Conservation (phyloP, 495 filamentous ascomycete species). For the Coniosporium apollinis region DNA sequence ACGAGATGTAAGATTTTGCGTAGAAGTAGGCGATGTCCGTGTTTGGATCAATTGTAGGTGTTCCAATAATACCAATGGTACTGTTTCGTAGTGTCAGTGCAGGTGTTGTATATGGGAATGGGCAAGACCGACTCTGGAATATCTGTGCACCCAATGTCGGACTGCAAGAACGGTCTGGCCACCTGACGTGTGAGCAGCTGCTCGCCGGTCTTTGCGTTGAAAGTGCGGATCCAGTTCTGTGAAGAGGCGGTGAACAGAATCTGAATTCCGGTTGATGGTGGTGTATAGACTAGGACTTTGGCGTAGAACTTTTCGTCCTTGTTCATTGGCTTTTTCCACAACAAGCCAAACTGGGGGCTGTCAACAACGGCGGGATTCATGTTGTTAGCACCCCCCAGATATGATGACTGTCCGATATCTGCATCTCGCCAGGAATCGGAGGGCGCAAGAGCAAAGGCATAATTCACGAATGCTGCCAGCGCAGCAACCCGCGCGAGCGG, state of each 20-base stretch:
- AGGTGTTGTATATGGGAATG: slow-evolving; percentile 1
- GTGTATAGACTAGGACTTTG: slow-evolving; percentile 28
- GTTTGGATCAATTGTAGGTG: slow-evolving; percentile 22
- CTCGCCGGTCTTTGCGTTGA: slow-evolving; percentile 24
- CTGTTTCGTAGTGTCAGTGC: too few species aligned
- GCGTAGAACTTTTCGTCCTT: slow-evolving; percentile 23
- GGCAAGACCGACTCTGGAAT: slow-evolving; percentile 23
- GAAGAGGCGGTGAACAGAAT: slow-evolving; percentile 27
- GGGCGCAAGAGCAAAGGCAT: not conserved
- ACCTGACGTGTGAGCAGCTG: slow-evolving; percentile 18
- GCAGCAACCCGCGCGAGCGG: not conserved
- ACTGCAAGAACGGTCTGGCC: slow-evolving; percentile 20
- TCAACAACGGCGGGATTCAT: slow-evolving; percentile 10
- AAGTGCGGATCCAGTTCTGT: slow-evolving; percentile 21
- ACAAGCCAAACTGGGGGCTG: slow-evolving; percentile 2
- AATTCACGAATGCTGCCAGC: not conserved
- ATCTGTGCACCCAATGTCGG: slow-evolving; percentile 26
- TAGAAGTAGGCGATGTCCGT: slow-evolving; percentile 27
- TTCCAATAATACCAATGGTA: slow-evolving; percentile 20
- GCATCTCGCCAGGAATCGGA: slow-evolving; percentile 5
- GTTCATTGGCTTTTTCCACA: slow-evolving; percentile 12
- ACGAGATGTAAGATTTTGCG: slow-evolving; percentile 22
- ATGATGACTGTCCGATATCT: slow-evolving; percentile 6
- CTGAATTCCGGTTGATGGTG: slow-evolving; percentile 17
- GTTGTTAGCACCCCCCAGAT: slow-evolving; percentile 8